Conservation (phyloP, 345 rosid species). For the Euphorbia peplus region DNA sequence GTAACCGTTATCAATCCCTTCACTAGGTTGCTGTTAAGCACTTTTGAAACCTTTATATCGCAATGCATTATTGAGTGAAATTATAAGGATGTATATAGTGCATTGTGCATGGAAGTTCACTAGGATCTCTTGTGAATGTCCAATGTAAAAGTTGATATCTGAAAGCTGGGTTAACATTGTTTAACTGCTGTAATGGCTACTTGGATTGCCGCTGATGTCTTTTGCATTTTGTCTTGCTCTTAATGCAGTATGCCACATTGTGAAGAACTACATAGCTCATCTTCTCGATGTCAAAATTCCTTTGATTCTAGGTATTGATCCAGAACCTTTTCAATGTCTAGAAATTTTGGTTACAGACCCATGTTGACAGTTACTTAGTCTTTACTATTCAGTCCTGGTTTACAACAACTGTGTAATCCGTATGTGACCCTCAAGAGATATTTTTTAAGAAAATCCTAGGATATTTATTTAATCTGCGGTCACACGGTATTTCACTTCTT, state of each 20-base stretch:
- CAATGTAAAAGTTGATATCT: not conserved
- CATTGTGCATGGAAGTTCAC: too few species aligned
- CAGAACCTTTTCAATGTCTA: constrained; percentile 2
- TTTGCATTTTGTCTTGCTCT: constrained; percentile 4
- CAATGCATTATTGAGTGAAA: not conserved
- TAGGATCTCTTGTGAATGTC: not conserved
- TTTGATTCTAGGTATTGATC: constrained; percentile 65
- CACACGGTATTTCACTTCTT: not conserved
- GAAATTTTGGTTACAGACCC: not conserved
- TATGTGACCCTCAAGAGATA: too few species aligned
- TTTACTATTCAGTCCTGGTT: not conserved
- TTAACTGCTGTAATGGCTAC: not conserved
- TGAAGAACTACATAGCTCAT: constrained; percentile 84
- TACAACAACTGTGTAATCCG: not conserved
- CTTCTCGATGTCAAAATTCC: constrained; percentile 70
- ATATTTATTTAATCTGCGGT: not conserved
- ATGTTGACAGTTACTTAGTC: not conserved
- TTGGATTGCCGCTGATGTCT: constrained; percentile 8
- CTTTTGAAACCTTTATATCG: not conserved
- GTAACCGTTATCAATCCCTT: not conserved
- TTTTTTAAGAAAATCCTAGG: not conserved
- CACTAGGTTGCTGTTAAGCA: not conserved
- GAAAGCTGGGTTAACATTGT: not conserved
- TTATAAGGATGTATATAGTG: too few species aligned
- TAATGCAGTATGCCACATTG: constrained; percentile 74